Percentiles rank a stretch among this genome's conserved stretches.
Conservation (phyloP, 148 eudicot genomes). For the Bassia scoparia region DNA sequence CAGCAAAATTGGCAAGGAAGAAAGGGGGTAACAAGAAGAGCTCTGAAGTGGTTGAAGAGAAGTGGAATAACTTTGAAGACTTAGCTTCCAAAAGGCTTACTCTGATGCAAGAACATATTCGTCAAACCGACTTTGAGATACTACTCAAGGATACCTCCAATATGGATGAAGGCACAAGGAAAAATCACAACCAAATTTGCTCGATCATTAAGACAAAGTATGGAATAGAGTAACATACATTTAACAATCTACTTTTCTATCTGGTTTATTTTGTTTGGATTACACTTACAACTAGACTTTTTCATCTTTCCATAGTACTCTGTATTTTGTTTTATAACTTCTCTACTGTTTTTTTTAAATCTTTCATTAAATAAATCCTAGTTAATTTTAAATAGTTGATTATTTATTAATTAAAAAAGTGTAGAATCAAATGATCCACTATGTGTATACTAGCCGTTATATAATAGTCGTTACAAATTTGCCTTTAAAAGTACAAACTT, state of each 20-base stretch:
- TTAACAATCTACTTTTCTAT: background rate
- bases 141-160: constrained; percentile 2
- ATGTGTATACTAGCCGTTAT: background rate
- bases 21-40: background rate
- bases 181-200: constrained; percentile 9
- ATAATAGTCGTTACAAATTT: background rate
- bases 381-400: background rate
- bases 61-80: constrained; percentile 10
- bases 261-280: background rate
- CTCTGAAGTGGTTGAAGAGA: background rate
- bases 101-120: background rate
- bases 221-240: background rate
- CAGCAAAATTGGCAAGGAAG: constrained; percentile 4
- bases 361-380: background rate
- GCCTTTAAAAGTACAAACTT: background rate
- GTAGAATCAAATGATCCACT: background rate
- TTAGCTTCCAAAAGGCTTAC: background rate
- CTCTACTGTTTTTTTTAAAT: background rate
- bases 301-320: background rate
- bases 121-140: background rate
- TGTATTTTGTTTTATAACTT: background rate
- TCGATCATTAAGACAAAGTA: constrained; percentile 7
- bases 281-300: background rate
- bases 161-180: constrained; percentile 16
- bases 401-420: no score